Base-by-base conservation (phyloP, 1,139 yeast genomes). In the Pichia sp. region DNA sequence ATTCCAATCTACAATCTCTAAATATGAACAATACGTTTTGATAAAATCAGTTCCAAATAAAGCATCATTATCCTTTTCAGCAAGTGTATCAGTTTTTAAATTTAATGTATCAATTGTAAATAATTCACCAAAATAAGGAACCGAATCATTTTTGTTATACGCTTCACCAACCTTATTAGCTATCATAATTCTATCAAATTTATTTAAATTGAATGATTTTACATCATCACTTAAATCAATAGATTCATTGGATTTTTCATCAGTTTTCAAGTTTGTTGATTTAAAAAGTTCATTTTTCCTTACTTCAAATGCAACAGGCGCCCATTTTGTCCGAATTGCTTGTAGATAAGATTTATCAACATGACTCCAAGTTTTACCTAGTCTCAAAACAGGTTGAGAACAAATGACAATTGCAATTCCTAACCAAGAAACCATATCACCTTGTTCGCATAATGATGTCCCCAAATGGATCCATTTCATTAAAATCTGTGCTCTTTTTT, bases 341-440 rank as follows among this genome's bases (percentile, higher is more conserved):
- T 80, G 82, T 51, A 88, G 70, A 48, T 80, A 75, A 41, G 79
- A 80, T 18, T 76, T 74, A 14, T 87, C 79, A 5, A 91, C 88
- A 53, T 75, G 72, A 11, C 85, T 73, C 99, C 99, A 93, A 3
- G 90, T 77, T 56, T 79, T 78, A 30, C 79, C 73, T 49, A 93
- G 72, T 58, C 99, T 76, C 54, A 91, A 71, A 3, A 91, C 76
- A 0, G 97, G 95, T 52, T 86, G 83, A 0, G 96, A 87, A 62
- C 96, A 84, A 3, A 91, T 76, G 2, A 87, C 77, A 1, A 95
- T 83, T 1, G 96, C 90, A 59, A 91, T 84, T 1, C 96, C 96
- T 39, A 89, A 71, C 98, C 98, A 93, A 33, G 95, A 85, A 0
- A 91, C 91, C 93, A 90, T 88, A 65, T 93, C 96, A 48, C 99